A percentile compares a stretch with the other conserved stretches of the same genome.
Evolutionary conservation across 2,329 filamentous ascomycete genomes (phyloP).

Genomic region (Sporothrix schenckii): DNA sequence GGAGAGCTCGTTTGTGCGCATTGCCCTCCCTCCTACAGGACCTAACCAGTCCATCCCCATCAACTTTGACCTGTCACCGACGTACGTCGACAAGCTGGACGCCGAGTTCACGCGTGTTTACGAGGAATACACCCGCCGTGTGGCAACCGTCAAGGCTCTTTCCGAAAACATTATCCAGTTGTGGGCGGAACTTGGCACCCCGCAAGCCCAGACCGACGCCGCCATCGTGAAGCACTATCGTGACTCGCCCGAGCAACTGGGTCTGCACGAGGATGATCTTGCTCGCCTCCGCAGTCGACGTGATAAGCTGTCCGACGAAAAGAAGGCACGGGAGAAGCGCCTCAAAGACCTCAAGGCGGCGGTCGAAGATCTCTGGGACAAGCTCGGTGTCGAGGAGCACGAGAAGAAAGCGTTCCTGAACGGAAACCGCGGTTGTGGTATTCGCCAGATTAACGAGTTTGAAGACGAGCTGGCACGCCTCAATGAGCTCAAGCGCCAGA

Average conservation of each 20-base stretch:
- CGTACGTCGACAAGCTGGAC: slow-evolving; percentile 85
- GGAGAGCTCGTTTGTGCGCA: slow-evolving; percentile 81
- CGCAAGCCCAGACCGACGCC: slow-evolving; percentile 87
- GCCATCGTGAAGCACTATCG: slow-evolving; percentile 87
- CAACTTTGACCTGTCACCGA: slow-evolving; percentile 87
- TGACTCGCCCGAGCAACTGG: slow-evolving; percentile 89
- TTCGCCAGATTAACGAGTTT: slow-evolving; percentile 92
- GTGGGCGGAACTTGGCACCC: slow-evolving; percentile 93
- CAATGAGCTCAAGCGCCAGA: slow-evolving; percentile 92
- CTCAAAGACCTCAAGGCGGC: slow-evolving; percentile 73
- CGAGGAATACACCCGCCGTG: slow-evolving; percentile 88
- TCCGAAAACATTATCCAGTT: slow-evolving; percentile 88
- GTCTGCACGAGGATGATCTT: slow-evolving; percentile 86
- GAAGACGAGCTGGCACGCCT: slow-evolving; percentile 85
- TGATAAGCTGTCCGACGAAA: slow-evolving; percentile 85
- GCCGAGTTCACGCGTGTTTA: slow-evolving; percentile 92
- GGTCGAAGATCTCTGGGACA: slow-evolving; percentile 88
- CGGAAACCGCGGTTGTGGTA: slow-evolving; percentile 83
- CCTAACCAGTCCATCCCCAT: slow-evolving; percentile 76
- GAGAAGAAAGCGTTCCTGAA: slow-evolving; percentile 86
- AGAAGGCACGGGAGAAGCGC: slow-evolving; percentile 75
- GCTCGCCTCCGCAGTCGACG: slow-evolving; percentile 70
- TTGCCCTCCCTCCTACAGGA: slow-evolving; percentile 80
- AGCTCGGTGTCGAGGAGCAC: slow-evolving; percentile 77
- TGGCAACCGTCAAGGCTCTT: slow-evolving; percentile 72